Conservation (phyloP, 2,329 filamentous ascomycete species). For the Thelonectria rubi region DNA sequence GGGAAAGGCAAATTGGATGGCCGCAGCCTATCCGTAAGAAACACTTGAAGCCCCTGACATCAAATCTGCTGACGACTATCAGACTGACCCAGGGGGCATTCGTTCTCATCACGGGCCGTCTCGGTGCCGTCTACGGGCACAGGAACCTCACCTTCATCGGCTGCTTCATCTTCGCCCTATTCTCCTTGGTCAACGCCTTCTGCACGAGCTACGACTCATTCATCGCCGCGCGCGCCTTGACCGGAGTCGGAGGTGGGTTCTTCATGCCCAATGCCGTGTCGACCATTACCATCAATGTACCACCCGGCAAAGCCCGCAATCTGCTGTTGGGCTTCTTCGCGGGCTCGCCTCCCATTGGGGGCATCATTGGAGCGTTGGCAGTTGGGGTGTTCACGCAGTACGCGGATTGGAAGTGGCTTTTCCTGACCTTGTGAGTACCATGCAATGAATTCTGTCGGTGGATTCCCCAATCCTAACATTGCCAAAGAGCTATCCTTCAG, state of each 20-base stretch:
- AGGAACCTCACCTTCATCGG: slow-evolving; percentile 56
- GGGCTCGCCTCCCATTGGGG: slow-evolving; percentile 46
- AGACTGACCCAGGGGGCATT: slow-evolving; percentile 61
- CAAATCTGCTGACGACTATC: not conserved
- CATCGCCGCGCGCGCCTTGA: slow-evolving; percentile 54
- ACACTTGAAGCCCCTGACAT: not conserved
- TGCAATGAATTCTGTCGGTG: not conserved
- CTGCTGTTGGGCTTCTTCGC: slow-evolving; percentile 57
- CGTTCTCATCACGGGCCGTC: slow-evolving; percentile 60
- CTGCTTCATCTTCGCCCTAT: slow-evolving; percentile 46
- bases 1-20: slow-evolving; percentile 51
- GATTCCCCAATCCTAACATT: not conserved
- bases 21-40: slow-evolving; percentile 49
- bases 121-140: slow-evolving; percentile 63
- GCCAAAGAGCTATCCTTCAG: slow-evolving; percentile 20
- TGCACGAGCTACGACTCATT: slow-evolving; percentile 54
- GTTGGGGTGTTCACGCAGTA: slow-evolving; percentile 48
- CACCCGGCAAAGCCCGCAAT: slow-evolving; percentile 56
- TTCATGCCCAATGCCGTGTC: slow-evolving; percentile 64
- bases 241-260: slow-evolving; percentile 58
- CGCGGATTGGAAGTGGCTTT: slow-evolving; percentile 52
- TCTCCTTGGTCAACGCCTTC: slow-evolving; percentile 13
- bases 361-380: slow-evolving; percentile 43
- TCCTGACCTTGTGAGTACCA: slow-evolving; percentile 48
- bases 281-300: slow-evolving; percentile 57